Percentiles rank a stretch among this genome's conserved stretches.
These are phyloP conservation scores for Ananas comosus DNA, from an alignment of 176 grass and related monocot species.

Conservation along the genomic window DNA sequence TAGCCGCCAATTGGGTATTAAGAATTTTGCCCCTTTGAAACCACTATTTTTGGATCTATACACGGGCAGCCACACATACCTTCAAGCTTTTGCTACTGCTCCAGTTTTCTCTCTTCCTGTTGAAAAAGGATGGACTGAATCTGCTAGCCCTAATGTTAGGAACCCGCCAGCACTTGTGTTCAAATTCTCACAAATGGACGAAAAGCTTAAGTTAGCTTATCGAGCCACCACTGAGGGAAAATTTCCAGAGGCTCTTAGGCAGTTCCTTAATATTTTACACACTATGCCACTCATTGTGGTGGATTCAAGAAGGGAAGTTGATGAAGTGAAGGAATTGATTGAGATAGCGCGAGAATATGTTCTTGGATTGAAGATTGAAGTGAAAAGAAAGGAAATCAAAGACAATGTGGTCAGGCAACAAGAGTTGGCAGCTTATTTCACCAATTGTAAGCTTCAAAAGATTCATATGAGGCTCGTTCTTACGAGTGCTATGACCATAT, in stretches of 20 bases:
- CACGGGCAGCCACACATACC: slow-evolving; percentile 68
- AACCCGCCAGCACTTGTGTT: slow-evolving; percentile 77
- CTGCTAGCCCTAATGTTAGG: slow-evolving; percentile 78
- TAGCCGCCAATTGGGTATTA: slow-evolving; percentile 89
- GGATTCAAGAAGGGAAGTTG: slow-evolving; percentile 90
- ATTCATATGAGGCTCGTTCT: slow-evolving; percentile 72
- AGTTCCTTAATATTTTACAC: slow-evolving; percentile 76
- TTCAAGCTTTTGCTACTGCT: slow-evolving; percentile 44
- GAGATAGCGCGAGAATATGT: slow-evolving; percentile 86
- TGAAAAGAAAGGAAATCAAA: slow-evolving; percentile 75
- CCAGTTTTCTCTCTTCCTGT: slow-evolving; percentile 67
- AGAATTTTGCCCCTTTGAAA: slow-evolving; percentile 79
- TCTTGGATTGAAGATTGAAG: slow-evolving; percentile 81
- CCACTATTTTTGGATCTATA: slow-evolving; percentile 67
- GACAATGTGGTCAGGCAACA: slow-evolving; percentile 39
- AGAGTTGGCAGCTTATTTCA: slow-evolving; percentile 80
- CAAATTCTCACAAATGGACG: slow-evolving; percentile 82
- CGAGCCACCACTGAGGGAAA: slow-evolving; percentile 79
- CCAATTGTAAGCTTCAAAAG: slow-evolving; percentile 83
- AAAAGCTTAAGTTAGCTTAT: slow-evolving; percentile 85
- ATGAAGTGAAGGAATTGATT: slow-evolving; percentile 93
- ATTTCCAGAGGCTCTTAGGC: slow-evolving; percentile 74
- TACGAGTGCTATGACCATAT: slow-evolving; percentile 65
- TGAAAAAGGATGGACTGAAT: slow-evolving; percentile 92
- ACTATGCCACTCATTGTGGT: slow-evolving; percentile 76